These are phyloP conservation scores for Escovopsis sp. DNA, from an alignment of 2,329 filamentous ascomycete genomes.

Conservation along the genomic window DNA sequence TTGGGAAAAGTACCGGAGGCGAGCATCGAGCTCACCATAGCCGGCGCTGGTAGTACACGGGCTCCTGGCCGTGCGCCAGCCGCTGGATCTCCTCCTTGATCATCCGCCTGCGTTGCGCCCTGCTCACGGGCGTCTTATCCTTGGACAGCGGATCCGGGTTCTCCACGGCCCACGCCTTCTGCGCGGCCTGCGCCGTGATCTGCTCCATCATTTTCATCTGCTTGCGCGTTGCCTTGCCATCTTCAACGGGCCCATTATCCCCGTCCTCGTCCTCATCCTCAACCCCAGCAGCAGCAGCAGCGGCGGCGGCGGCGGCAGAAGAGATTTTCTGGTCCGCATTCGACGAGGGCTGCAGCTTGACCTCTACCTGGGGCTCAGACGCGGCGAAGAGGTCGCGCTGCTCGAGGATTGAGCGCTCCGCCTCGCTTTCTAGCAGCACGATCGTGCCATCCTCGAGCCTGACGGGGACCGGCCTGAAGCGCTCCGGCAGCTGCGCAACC, in stretches of 20 bases:
- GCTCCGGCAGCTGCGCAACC: conserved; percentile 35
- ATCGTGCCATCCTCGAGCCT: conserved; percentile 33
- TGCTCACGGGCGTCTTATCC: conserved; percentile 32
- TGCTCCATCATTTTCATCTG: conserved; percentile 19
- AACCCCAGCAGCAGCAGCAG: conserved; percentile 7
- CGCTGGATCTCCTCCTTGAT: conserved; percentile 44
- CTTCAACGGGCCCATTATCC: conserved; percentile 3
- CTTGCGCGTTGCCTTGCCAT: conserved; percentile 9
- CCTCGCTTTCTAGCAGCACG: conserved; percentile 24
- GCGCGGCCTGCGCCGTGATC: conserved; percentile 17
- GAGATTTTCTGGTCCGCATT: too few relatives aligned
- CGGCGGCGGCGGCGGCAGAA: too few relatives aligned
- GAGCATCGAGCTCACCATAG: conserved; percentile 27
- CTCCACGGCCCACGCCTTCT: conserved; percentile 19
- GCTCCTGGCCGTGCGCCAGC: conserved; percentile 30
- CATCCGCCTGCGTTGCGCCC: conserved; percentile 37
- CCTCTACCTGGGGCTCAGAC: conserved; percentile 14
- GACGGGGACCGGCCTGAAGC: conserved; percentile 30
- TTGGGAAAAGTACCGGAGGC: too few relatives aligned
- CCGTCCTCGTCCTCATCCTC: conserved; percentile 13
- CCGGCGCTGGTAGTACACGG: conserved; percentile 39
- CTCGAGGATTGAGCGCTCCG: conserved; percentile 14
- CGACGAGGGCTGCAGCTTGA: conserved; percentile 10
- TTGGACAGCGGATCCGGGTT: conserved; percentile 23
- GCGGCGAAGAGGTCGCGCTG: conserved; percentile 9